Evolutionary conservation across 2,329 filamentous ascomycete genomes (phyloP).

Genomic region (Diaporthe humulicola): DNA sequence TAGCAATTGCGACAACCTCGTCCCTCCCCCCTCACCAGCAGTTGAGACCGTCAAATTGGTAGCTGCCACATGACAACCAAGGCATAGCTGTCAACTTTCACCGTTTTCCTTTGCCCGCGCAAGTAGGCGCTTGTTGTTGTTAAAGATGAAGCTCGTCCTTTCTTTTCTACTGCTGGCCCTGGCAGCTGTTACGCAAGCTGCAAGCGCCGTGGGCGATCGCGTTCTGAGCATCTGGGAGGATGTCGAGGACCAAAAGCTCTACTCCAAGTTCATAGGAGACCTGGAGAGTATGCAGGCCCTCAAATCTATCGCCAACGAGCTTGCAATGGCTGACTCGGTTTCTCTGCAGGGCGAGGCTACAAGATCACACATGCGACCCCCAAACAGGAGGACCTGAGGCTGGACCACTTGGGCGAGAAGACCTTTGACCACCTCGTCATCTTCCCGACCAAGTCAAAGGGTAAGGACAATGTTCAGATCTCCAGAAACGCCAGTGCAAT

Average conservation of each 20-base stretch:
- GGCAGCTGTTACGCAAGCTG: conserved; percentile 76
- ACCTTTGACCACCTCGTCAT: conserved; percentile 92
- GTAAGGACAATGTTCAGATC: conserved; percentile 56
- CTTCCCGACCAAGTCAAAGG: conserved; percentile 91
- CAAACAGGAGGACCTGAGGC: conserved; percentile 80
- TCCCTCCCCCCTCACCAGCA: conserved; percentile 21
- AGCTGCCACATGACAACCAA: conserved; percentile 39
- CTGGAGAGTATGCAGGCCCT: conserved; percentile 69
- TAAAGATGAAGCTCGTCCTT: conserved; percentile 80
- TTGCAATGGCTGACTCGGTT: conserved; percentile 44
- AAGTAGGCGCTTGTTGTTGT: conserved; percentile 34
- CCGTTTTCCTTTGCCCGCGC: conserved; percentile 38
- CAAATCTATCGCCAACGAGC: conserved; percentile 5
- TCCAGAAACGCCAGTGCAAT: background rate
- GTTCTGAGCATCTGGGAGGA: conserved; percentile 91
- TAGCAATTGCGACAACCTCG: conserved; percentile 20
- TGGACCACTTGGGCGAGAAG: conserved; percentile 90
- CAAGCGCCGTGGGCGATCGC: conserved; percentile 83
- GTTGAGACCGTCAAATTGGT: conserved; percentile 19
- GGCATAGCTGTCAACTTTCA: conserved; percentile 37
- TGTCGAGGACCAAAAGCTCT: conserved; percentile 81
- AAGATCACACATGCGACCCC: conserved; percentile 85
- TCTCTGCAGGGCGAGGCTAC: conserved; percentile 80
- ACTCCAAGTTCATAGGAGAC: conserved; percentile 84
- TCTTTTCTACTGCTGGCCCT: conserved; percentile 78